Evolutionary conservation across 805 yeast species (phyloP).

Genomic region (Kuraishia ogatae): DNA sequence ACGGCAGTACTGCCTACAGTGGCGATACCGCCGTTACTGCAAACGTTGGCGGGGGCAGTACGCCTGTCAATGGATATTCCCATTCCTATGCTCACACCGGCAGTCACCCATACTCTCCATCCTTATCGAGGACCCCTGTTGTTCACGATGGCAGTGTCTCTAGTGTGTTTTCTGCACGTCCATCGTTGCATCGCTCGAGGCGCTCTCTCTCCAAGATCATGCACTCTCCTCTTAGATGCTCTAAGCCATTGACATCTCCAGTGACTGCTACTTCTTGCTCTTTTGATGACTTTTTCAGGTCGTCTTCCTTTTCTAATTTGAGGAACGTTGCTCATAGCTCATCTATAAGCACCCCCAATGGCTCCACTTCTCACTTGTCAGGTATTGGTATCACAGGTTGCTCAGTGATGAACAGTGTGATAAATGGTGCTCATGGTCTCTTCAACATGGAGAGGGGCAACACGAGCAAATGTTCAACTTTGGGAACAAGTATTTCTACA

Average conservation of each 20-base stretch:
- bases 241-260: constrained; percentile 42
- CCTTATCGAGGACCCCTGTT: not conserved
- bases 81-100: not conserved
- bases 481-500: no score
- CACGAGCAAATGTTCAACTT: not conserved
- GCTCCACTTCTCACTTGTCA: not conserved
- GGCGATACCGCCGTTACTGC: constrained; percentile 1
- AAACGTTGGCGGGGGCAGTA: not conserved
- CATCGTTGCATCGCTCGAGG: not conserved
- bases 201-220: not conserved
- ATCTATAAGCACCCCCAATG: not conserved
- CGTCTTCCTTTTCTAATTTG: constrained; percentile 23
- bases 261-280: constrained; percentile 22
- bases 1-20: not conserved
- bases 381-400: not conserved
- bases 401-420: not conserved
- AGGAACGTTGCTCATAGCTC: constrained; percentile 12
- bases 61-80: not conserved
- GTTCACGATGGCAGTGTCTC: no score
- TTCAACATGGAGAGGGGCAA: not conserved
- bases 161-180: not conserved
- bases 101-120: not conserved
- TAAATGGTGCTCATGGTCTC: not conserved
- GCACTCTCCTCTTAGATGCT: constrained; percentile 14
- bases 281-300: constrained; percentile 24